phyloP scores from a whole-genome alignment of 768 basidiomycete species.

The Boletales sp. region DNA sequence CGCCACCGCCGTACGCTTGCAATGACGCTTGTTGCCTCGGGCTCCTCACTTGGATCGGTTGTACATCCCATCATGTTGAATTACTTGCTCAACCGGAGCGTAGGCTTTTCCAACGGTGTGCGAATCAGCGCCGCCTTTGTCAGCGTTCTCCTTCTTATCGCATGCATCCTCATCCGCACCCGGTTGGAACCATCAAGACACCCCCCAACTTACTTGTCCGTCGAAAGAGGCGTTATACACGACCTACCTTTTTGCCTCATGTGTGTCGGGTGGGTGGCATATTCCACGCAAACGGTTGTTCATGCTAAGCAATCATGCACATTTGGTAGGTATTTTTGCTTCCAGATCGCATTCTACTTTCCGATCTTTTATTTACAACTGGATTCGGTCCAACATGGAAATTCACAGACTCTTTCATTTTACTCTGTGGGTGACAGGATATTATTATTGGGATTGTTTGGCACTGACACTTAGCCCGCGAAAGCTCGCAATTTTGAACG shows the following conservation, averaged over 20 bases:
- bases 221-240: slow-evolving; percentile 9
- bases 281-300: neutral
- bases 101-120: slow-evolving; percentile 44
- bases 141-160: slow-evolving; percentile 33
- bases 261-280: slow-evolving; percentile 17
- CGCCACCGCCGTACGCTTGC: slow-evolving; percentile 37
- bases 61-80: slow-evolving; percentile 33
- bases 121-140: slow-evolving; percentile 46
- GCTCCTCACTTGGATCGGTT: slow-evolving; percentile 31
- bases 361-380: slow-evolving; percentile 60
- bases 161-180: slow-evolving; percentile 34
- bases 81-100: slow-evolving; percentile 11
- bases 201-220: slow-evolving; percentile 10
- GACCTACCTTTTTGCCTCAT: slow-evolving; percentile 20
- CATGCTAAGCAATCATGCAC: neutral
- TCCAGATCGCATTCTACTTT: slow-evolving; percentile 41
- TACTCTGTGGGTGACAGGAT: slow-evolving; percentile 42
- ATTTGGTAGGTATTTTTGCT: slow-evolving; percentile 17
- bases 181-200: slow-evolving; percentile 33
- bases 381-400: slow-evolving; percentile 45
- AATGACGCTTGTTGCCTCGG: slow-evolving; percentile 41
- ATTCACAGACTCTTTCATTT: slow-evolving; percentile 47
- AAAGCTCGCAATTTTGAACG: slow-evolving; percentile 53
- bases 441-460: neutral
- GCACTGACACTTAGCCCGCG: neutral